Conservation (phyloP, 2,329 filamentous ascomycete genomes). For the Pestalotiopsis sp. region DNA sequence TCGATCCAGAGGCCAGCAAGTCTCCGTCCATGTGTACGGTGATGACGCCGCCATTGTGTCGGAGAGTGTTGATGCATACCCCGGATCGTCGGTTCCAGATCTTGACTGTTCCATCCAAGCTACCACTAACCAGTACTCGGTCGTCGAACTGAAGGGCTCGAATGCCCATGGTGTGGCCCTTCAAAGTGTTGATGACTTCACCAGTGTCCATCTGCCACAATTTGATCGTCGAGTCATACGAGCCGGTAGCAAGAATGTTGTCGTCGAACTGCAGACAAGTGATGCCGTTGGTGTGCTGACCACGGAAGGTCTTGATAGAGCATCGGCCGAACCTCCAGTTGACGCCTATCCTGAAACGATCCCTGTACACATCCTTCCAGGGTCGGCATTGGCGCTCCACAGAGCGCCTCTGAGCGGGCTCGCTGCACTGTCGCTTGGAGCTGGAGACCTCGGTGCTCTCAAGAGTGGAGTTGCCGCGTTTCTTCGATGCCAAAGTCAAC, state of each 20-base stretch:
- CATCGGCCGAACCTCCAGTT: slow-evolving; percentile 98
- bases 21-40: slow-evolving; percentile 85
- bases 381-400: slow-evolving; percentile 61
- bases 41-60: slow-evolving; percentile 81
- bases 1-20: slow-evolving; percentile 84
- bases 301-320: slow-evolving; percentile 80
- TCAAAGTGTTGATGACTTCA: slow-evolving; percentile 80
- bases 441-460: slow-evolving; percentile 23
- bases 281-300: slow-evolving; percentile 81
- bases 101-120: slow-evolving; percentile 83
- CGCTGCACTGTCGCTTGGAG: slow-evolving; percentile 38
- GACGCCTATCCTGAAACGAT: slow-evolving; percentile 91
- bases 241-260: slow-evolving; percentile 88
- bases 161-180: slow-evolving; percentile 81
- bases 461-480: slow-evolving; percentile 34
- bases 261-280: slow-evolving; percentile 75
- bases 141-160: slow-evolving; percentile 93
- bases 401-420: slow-evolving; percentile 12
- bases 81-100: slow-evolving; percentile 98
- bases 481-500: slow-evolving; percentile 25
- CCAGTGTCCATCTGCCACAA: slow-evolving; percentile 95
- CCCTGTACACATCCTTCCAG: slow-evolving; percentile 98
- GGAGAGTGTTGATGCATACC: slow-evolving; percentile 79
- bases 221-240: slow-evolving; percentile 92
- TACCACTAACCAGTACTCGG: slow-evolving; percentile 86